Base-by-base conservation (phyloP, 192 early-diverging fungal species). In the Coemansia asiatica region DNA sequence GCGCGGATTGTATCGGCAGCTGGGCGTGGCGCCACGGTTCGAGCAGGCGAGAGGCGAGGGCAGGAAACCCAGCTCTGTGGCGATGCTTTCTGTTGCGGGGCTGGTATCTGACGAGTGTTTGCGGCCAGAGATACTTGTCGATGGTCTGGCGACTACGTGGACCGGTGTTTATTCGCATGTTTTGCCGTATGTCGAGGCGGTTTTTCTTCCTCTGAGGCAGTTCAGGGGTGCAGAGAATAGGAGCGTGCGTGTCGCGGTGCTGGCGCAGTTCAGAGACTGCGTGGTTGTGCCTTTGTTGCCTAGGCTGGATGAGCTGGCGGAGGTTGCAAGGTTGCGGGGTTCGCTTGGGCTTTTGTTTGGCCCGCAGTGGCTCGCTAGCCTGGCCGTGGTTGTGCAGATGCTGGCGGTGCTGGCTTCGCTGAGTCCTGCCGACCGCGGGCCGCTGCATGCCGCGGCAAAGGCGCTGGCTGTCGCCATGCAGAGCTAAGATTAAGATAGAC, bases 101-200 rank as follows among this genome's bases (percentile, higher is more conserved):
- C 84, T 90, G 49, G 83, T 86, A 22, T 82, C 90, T 3, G 50
- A 53, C 56, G 85, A 85, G 18, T 82, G 83, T 44, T 87, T 88
- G 9, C 82, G 85, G 0, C 86, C 88, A 50, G 90, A 92, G 50
- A 86, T 73, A 19, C 61, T 92, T 35, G 81, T 88, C 7, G 85
- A 83, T 5, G 86, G 90, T 2, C 51, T 94, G 36, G 88, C 90
- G 3, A 86, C 88, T 33, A 84, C 89, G 35, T 95, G 94, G 94
- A 87, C 85, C 15, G 90, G 91, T 65, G 88, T 91, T 66, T 91
- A 88, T 62, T 87, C 89, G 9, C 91, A 89, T 25, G 91, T 92
- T 12, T 69, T 95, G 29, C 94, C 94, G 61, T 92, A 90, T 59
- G 79, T 95, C 59, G 90, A 95, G 65, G 94, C 88, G 4, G 91